A percentile compares a stretch with the other conserved stretches of the same genome.
Conservation (phyloP, 1,284 basidiomycete genomes). For the Ustilago nuda region DNA sequence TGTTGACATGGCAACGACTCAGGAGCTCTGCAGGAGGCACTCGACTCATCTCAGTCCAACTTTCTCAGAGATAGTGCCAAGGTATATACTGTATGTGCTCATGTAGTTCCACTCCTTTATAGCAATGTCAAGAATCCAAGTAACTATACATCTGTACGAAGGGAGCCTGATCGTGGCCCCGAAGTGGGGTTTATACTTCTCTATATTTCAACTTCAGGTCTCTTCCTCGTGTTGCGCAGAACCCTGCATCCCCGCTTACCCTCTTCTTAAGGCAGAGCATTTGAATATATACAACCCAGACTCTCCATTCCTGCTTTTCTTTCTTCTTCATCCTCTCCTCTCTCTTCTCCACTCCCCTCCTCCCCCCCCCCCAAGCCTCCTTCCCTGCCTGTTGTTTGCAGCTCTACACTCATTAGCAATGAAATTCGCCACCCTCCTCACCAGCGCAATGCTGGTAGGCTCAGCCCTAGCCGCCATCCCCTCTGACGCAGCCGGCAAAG, state of each 20-base stretch:
- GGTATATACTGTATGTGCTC: too few relatives aligned
- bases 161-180: too few relatives aligned
- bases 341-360: constrained; percentile 4
- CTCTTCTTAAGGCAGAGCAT: not conserved
- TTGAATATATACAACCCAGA: constrained; percentile 11
- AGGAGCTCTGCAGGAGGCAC: too few relatives aligned
- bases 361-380: not conserved
- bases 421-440: constrained; percentile 33
- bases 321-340: not conserved
- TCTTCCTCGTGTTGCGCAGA: not conserved
- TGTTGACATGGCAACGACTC: too few relatives aligned
- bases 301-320: not conserved
- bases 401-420: constrained; percentile 13
- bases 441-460: constrained; percentile 22
- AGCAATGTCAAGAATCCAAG: too few relatives aligned
- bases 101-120: too few relatives aligned
- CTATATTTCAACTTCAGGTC: too few relatives aligned
- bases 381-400: not conserved
- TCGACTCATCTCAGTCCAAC: too few relatives aligned
- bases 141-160: too few relatives aligned
- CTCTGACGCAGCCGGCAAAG: not conserved
- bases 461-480: constrained; percentile 14
- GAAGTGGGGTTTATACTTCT: too few relatives aligned
- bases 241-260: not conserved
- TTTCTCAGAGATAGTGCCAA: too few relatives aligned